Percentiles rank a stretch among this genome's conserved stretches.
These are phyloP conservation scores for Dichotomopilus funicola DNA, from an alignment of 2,329 filamentous ascomycete species.

Conservation along the genomic window DNA sequence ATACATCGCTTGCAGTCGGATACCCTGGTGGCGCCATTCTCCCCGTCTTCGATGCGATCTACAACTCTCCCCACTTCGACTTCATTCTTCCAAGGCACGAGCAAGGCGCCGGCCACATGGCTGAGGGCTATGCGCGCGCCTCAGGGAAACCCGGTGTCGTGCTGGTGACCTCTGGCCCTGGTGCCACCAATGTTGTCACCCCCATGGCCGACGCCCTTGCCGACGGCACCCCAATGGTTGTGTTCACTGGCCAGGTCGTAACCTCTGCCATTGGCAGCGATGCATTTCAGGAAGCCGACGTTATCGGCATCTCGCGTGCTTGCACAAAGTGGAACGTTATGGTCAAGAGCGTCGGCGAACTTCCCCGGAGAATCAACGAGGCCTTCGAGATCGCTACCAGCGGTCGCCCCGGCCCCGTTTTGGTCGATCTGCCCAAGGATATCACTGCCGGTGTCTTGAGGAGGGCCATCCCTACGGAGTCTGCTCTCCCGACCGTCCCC, in stretches of 20 bases:
- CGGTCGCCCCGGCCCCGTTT: constrained; percentile 85
- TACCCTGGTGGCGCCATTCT: constrained; percentile 96
- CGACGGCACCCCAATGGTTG: constrained; percentile 91
- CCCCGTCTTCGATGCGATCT: constrained; percentile 97
- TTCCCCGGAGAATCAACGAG: constrained; percentile 91
- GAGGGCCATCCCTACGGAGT: constrained; percentile 71
- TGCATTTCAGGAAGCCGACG: constrained; percentile 94
- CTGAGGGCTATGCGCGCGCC: constrained; percentile 90
- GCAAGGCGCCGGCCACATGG: constrained; percentile 98
- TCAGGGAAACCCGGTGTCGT: constrained; percentile 93
- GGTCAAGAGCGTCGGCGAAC: constrained; percentile 90
- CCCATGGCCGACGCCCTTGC: constrained; percentile 94
- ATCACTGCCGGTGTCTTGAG: constrained; percentile 80
- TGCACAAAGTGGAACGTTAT: constrained; percentile 99
- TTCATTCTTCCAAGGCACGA: constrained; percentile 95
- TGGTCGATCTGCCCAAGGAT: constrained; percentile 95
- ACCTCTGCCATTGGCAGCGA: constrained; percentile 90
- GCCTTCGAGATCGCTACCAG: constrained; percentile 97
- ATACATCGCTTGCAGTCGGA: constrained; percentile 48
- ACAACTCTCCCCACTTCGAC: constrained; percentile 94
- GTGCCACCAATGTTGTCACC: constrained; percentile 93
- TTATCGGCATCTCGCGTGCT: constrained; percentile 85
- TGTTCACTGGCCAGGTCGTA: constrained; percentile 89
- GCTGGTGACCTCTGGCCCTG: constrained; percentile 91
- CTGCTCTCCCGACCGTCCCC: constrained; percentile 70